phyloP scores from a whole-genome alignment of 176 grass and related monocot genomes.

The Paspalum vaginatum region DNA sequence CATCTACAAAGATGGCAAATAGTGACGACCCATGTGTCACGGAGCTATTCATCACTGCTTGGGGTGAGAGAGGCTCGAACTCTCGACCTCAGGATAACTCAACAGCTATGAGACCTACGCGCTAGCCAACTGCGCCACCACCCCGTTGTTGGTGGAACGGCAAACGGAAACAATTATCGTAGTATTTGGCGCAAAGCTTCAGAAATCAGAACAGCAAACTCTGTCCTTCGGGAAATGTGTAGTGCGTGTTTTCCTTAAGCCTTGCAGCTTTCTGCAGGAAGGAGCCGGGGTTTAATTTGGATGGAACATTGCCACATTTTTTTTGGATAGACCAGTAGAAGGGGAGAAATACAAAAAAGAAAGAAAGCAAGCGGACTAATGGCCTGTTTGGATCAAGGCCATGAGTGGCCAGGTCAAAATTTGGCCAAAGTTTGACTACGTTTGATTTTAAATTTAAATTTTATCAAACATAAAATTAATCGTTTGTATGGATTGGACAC shows the following conservation, averaged over 20 bases:
- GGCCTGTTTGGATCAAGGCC: too few species aligned
- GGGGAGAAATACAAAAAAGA: not conserved
- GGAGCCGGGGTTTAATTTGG: not conserved
- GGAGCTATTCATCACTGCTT: constrained; percentile 30
- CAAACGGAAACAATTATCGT: too few species aligned
- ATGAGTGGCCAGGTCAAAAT: too few species aligned
- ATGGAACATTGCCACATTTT: not conserved
- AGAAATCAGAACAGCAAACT: too few species aligned
- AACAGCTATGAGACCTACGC: constrained; percentile 88
- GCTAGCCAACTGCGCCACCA: constrained; percentile 98
- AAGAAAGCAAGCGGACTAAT: too few species aligned
- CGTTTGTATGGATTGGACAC: too few species aligned
- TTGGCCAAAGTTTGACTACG: too few species aligned
- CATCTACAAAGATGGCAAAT: not conserved
- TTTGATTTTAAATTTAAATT: too few species aligned
- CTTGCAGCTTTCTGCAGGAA: not conserved
- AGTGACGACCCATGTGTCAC: constrained; percentile 46
- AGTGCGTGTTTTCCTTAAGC: not conserved
- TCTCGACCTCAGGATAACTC: constrained; percentile 79
- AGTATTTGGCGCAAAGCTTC: too few species aligned
- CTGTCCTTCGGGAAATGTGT: too few species aligned
- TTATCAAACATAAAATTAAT: too few species aligned
- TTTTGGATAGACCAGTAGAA: not conserved
- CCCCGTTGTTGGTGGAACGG: not conserved
- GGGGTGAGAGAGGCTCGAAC: constrained; percentile 83